A percentile compares a stretch with the other conserved stretches of the same genome.
Conservation (phyloP, 2,329 filamentous ascomycete genomes). For the Colletotrichum incanum region DNA sequence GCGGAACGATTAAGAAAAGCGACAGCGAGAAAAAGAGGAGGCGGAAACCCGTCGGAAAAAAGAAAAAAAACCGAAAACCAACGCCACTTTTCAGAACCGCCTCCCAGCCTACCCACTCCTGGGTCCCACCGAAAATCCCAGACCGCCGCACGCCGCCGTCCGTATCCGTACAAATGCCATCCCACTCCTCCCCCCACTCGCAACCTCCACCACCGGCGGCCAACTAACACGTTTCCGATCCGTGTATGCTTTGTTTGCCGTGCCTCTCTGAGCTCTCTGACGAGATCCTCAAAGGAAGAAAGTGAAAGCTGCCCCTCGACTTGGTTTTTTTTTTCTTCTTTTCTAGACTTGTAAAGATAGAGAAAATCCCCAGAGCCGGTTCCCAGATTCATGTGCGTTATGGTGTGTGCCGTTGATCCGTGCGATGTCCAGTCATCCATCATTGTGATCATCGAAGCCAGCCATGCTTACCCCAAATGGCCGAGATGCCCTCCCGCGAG, state of each 20-base stretch:
- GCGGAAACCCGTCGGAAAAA: not conserved
- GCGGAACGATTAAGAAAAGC: not conserved
- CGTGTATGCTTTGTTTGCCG: not conserved
- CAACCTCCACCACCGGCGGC: not conserved
- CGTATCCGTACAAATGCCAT: constrained; percentile 5
- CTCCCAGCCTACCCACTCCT: constrained; percentile 11
- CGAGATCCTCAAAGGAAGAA: not conserved
- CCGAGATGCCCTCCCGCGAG: constrained; percentile 8
- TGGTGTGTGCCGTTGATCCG: constrained; percentile 36
- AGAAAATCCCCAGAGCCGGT: constrained; percentile 21
- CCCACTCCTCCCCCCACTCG: not conserved
- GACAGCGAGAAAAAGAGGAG: not conserved
- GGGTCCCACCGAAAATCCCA: not conserved
- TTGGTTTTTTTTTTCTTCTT: not conserved
- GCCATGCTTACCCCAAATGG: constrained; percentile 27
- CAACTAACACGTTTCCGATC: not conserved
- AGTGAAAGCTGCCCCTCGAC: constrained; percentile 16
- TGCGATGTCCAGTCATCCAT: constrained; percentile 42
- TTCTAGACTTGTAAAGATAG: constrained; percentile 10
- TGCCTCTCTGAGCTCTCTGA: not conserved
- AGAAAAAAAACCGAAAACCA: constrained; percentile 8
- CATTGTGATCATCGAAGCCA: constrained; percentile 20
- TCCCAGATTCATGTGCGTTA: constrained; percentile 14
- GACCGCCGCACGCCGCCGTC: constrained; percentile 2
- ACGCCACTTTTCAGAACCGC: constrained; percentile 2